Evolutionary conservation across 1,284 basidiomycete genomes (phyloP).

Genomic region (Agroathelia rolfsii): DNA sequence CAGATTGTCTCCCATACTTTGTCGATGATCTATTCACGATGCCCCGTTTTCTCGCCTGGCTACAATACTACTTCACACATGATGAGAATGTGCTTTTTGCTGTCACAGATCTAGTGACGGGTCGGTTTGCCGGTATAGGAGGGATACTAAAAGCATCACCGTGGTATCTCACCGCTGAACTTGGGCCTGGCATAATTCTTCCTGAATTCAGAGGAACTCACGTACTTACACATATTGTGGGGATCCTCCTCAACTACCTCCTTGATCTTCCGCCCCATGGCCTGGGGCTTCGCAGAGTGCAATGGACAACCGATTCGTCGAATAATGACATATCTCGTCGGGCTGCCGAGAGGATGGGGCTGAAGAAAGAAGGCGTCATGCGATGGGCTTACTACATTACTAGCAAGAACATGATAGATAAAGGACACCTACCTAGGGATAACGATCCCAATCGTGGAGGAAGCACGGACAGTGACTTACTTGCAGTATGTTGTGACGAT

Average conservation of each 20-base stretch:
- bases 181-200: conserved; percentile 32
- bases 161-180: conserved; percentile 26
- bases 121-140: conserved; percentile 35
- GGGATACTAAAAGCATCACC: conserved; percentile 24
- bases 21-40: too few relatives aligned
- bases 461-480: conserved; percentile 29
- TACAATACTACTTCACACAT: too few relatives aligned
- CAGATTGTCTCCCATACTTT: too few relatives aligned
- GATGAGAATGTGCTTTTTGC: too few relatives aligned
- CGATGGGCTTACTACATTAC: conserved; percentile 35
- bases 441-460: conserved; percentile 32
- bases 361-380: conserved; percentile 42
- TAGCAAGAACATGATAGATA: conserved; percentile 24
- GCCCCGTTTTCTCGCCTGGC: too few relatives aligned
- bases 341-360: conserved; percentile 51
- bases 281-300: conserved; percentile 52
- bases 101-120: too few relatives aligned
- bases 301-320: conserved; percentile 44
- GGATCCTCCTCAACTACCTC: conserved; percentile 23
- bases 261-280: too few relatives aligned
- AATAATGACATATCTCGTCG: conserved; percentile 42
- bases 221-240: conserved; percentile 36
- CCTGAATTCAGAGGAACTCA: conserved; percentile 37
- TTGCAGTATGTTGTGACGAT: conserved; percentile 38
- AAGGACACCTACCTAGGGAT: conserved; percentile 19